Percentiles rank a stretch among this genome's conserved stretches.
Conservation (phyloP, 352 stramenopile genomes). For the Hyaloperonospora brassicae region DNA sequence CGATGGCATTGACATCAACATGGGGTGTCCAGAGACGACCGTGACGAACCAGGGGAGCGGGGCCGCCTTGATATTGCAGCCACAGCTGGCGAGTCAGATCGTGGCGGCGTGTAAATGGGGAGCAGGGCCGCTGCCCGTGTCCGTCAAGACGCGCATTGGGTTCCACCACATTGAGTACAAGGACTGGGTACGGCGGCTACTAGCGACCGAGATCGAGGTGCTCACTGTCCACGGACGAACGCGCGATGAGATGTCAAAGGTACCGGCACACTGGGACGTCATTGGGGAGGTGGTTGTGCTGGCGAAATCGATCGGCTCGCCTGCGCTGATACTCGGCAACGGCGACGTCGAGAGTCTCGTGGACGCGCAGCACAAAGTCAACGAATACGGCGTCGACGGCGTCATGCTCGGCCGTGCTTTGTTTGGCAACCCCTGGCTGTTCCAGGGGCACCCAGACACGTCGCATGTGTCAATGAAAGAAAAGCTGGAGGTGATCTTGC, state of each 20-base stretch:
- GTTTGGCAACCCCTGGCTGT: conserved; percentile 80
- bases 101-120: conserved; percentile 60
- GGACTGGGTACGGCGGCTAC: conserved; percentile 64
- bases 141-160: conserved; percentile 74
- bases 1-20: conserved; percentile 84
- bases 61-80: conserved; percentile 56
- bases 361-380: conserved; percentile 59
- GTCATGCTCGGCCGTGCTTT: conserved; percentile 72
- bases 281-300: conserved; percentile 66
- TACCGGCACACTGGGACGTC: conserved; percentile 72
- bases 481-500: conserved; percentile 49
- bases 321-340: conserved; percentile 68
- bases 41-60: conserved; percentile 77
- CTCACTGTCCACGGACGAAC: conserved; percentile 74
- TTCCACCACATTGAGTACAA: conserved; percentile 72
- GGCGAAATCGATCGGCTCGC: conserved; percentile 40
- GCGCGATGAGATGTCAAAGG: conserved; percentile 77
- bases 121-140: conserved; percentile 54
- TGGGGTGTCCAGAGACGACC: conserved; percentile 70
- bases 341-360: conserved; percentile 61
- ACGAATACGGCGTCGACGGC: conserved; percentile 60
- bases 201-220: conserved; percentile 60
- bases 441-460: conserved; percentile 50
- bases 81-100: conserved; percentile 52
- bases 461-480: conserved; percentile 43